Conservation (phyloP, 169 alveolate species). For the Babesia bovis region DNA sequence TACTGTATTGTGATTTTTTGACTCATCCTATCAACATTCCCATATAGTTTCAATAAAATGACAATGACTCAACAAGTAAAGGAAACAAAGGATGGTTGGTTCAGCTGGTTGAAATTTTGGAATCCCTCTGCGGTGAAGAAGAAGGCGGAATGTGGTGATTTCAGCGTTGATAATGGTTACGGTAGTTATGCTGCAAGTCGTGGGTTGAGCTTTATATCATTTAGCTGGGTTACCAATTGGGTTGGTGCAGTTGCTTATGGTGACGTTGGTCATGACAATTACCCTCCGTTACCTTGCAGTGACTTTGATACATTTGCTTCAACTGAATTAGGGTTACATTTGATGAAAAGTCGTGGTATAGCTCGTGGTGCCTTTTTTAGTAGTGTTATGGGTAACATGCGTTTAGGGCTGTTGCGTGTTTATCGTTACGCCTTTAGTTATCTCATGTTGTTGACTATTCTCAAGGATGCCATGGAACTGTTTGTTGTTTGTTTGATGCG, state of each 20-base stretch:
- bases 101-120: slow-evolving; percentile 1
- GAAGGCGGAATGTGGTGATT: not conserved
- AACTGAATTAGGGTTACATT: slow-evolving; percentile 39
- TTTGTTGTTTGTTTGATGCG: slow-evolving; percentile 18
- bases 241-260: slow-evolving; percentile 44
- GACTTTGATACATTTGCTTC: slow-evolving; percentile 59
- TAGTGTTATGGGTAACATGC: slow-evolving; percentile 42
- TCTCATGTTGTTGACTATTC: slow-evolving; percentile 34
- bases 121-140: not conserved
- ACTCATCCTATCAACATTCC: too few relatives aligned
- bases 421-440: slow-evolving; percentile 21
- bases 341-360: slow-evolving; percentile 13
- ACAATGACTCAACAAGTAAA: too few relatives aligned
- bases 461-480: slow-evolving; percentile 57
- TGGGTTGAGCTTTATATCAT: slow-evolving; percentile 42
- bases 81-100: too few relatives aligned
- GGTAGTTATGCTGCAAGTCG: slow-evolving; percentile 25
- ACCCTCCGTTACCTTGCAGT: slow-evolving; percentile 47
- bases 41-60: too few relatives aligned
- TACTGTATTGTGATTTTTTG: too few relatives aligned
- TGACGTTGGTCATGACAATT: slow-evolving; percentile 32
- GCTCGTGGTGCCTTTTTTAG: slow-evolving; percentile 24
- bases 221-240: slow-evolving; percentile 61
- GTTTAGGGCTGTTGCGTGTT: slow-evolving; percentile 43
- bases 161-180: slow-evolving; percentile 27